Evolutionary conservation across 179 eudicot species (phyloP), one percentile per base, ranked within the genome.

Genomic region (Silene coronaria): DNA sequence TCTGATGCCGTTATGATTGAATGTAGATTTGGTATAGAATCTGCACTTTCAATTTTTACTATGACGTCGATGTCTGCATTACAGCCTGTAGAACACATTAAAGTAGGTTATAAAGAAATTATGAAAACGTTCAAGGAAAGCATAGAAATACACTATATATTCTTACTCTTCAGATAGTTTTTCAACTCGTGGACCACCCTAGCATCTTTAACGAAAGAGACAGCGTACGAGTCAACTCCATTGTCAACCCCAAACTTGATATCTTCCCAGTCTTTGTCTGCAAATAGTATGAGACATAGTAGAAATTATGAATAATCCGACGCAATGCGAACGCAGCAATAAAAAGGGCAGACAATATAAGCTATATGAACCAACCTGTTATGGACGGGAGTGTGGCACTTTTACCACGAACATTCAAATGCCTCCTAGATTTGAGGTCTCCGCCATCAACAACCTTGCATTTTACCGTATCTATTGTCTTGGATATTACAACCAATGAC

Each of bases 201-300:
- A 36, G 97, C 97, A 81, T 89, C 90, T 85, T 96, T 96, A 75
- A 96, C 99, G 82, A 93, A 96, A 60, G 99, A 96, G 78, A 96
- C 96, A 71, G 99, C 99, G 80, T 96, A 96, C 76, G 85, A 89
- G 78, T 93, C 98, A 79, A 95, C 93, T 82, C 85, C 67, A 72
- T 96, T 96, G 77, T 96, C 98, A 78, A 93, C 98, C 32, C 99
- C 98, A 85, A 96, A 96, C 86, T 93, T 93, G 74, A 96, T 96
- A 82, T 96, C 99, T 72, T 96, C 99, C 99, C 98, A 96, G 71
- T 96, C 99, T 83, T 96, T 96, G 79, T 90, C 98, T 93, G 86
- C 75, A 75, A 19, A 59, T 36, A 74, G 67, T 64, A 73, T 38
- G 71, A 17, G 14, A 64, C 53, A 42, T 30, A 32, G 36, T 71